Percentiles rank a stretch among this genome's conserved stretches.
Evolutionary conservation across 2,329 filamentous ascomycete genomes (phyloP).

Genomic region (Penicillium corylophilum): DNA sequence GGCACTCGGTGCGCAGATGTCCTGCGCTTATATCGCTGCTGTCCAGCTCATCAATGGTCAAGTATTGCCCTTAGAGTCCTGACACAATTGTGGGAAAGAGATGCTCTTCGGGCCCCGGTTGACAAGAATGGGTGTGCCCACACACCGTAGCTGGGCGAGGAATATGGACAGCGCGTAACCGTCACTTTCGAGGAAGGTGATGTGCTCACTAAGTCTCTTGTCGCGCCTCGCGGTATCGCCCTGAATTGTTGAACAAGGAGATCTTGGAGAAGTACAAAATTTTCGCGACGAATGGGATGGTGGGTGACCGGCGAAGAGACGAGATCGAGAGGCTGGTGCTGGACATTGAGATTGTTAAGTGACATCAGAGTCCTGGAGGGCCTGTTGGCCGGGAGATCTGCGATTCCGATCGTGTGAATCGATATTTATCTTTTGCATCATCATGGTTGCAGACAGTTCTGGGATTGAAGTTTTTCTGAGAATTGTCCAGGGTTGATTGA

Average conservation of each 20-base stretch:
- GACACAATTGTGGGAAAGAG: not conserved
- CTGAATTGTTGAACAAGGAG: not conserved
- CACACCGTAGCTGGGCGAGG: not conserved
- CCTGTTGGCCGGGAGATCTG: not conserved
- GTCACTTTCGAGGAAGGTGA: not conserved
- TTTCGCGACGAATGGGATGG: constrained; percentile 5
- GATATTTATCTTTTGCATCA: not conserved
- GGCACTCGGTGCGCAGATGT: not conserved
- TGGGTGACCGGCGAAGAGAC: constrained; percentile 1
- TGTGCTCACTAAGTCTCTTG: not conserved
- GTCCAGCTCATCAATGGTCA: not conserved
- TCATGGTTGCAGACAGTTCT: not conserved
- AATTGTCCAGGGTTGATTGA: not conserved
- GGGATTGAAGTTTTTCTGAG: not conserved
- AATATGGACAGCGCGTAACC: constrained; percentile 2
- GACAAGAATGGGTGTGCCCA: constrained; percentile 3
- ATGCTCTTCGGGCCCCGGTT: not conserved
- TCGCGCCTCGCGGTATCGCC: not conserved
- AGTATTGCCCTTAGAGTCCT: not conserved
- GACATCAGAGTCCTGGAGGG: constrained; percentile 1
- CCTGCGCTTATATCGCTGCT: constrained; percentile 2
- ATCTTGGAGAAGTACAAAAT: not conserved
- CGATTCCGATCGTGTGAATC: not conserved
- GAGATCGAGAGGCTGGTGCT: constrained; percentile 5
- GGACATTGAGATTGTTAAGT: not conserved